Conservation (phyloP, 2,329 filamentous ascomycete genomes). For the Botrytis elliptica region DNA sequence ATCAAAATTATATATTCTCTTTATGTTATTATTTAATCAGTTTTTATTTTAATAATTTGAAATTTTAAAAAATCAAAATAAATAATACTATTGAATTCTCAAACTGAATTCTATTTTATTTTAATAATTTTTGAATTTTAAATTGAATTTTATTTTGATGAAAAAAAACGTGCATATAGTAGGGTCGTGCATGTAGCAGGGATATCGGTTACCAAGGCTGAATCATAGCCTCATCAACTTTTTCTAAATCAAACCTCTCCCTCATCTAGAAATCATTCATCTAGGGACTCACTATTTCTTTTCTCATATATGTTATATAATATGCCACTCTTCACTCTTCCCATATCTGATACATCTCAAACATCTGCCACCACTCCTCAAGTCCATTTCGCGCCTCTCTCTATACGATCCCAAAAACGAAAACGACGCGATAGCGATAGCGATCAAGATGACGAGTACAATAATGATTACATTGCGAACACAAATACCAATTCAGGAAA, state of each 20-base stretch:
- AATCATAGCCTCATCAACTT: neutral
- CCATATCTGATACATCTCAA: conserved; percentile 26
- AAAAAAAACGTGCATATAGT: too few species aligned
- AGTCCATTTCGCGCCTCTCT: conserved; percentile 23
- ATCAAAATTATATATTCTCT: too few species aligned
- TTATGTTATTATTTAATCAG: too few species aligned
- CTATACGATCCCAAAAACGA: conserved; percentile 23
- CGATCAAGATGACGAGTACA: neutral
- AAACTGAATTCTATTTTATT: too few species aligned
- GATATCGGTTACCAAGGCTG: conserved; percentile 9
- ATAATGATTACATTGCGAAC: conserved; percentile 6
- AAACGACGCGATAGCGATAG: conserved; percentile 8
- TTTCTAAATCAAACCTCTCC: neutral
- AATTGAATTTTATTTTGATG: too few species aligned
- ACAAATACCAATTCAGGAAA: neutral
- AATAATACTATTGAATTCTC: too few species aligned
- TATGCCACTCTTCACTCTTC: conserved; percentile 35
- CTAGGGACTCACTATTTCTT: too few species aligned
- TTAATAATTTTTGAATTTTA: too few species aligned
- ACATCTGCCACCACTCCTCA: conserved; percentile 21
- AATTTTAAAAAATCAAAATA: too few species aligned
- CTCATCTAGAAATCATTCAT: neutral
- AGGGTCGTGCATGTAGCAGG: too few species aligned
- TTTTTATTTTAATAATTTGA: too few species aligned
- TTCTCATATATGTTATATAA: neutral